Percentiles rank a stretch among this genome's conserved stretches.
Evolutionary conservation across 2,329 filamentous ascomycete genomes (phyloP).

Genomic region (Penicillium verrucosum): DNA sequence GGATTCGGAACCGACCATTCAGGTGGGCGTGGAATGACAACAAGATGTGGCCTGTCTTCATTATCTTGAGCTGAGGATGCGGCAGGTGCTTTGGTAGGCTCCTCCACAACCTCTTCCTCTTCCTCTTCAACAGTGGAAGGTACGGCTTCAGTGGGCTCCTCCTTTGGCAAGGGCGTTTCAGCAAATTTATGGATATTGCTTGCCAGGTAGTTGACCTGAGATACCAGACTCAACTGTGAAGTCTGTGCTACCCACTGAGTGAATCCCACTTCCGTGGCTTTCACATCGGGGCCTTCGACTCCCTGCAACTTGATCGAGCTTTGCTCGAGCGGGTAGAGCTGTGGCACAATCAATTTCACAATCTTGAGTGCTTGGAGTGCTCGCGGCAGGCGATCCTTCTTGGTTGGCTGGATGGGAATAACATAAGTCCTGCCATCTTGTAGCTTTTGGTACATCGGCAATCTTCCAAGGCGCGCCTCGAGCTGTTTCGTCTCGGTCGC

Average conservation of each 20-base stretch:
- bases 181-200: constrained; percentile 68
- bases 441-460: constrained; percentile 65
- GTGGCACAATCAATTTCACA: constrained; percentile 66
- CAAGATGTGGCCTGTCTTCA: constrained; percentile 62
- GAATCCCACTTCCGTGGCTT: constrained; percentile 64
- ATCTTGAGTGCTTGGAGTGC: constrained; percentile 61
- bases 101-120: constrained; percentile 10
- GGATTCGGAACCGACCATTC: constrained; percentile 60
- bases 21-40: constrained; percentile 70
- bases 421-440: constrained; percentile 68
- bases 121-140: constrained; percentile 3
- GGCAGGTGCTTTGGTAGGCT: constrained; percentile 12
- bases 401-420: constrained; percentile 65
- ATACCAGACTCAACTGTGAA: constrained; percentile 63
- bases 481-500: constrained; percentile 68
- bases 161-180: constrained; percentile 48
- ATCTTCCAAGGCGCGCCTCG: constrained; percentile 68
- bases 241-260: constrained; percentile 55
- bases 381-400: constrained; percentile 58
- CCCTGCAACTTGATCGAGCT: constrained; percentile 65
- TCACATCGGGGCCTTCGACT: constrained; percentile 58
- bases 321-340: constrained; percentile 67
- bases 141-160: constrained; percentile 7
- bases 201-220: constrained; percentile 70
- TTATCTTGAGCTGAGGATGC: constrained; percentile 6